These are phyloP conservation scores for Elsinoe necatrix DNA, from an alignment of 2,329 filamentous ascomycete genomes.

Conservation along the genomic window DNA sequence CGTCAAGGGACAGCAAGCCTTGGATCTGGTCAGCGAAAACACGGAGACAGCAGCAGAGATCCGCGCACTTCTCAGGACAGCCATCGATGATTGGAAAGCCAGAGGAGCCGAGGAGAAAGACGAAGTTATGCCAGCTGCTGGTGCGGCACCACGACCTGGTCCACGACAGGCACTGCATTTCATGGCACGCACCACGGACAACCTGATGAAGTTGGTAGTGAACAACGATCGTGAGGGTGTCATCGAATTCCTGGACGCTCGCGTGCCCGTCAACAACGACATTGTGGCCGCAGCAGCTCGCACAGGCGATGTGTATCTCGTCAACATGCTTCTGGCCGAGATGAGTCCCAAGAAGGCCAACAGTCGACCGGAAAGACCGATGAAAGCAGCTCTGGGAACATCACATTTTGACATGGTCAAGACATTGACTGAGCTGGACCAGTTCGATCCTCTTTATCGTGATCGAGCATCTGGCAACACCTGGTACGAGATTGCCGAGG, in stretches of 20 bases:
- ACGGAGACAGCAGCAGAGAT: slow-evolving; percentile 70
- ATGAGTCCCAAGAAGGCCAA: slow-evolving; percentile 51
- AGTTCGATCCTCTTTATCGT: slow-evolving; percentile 72
- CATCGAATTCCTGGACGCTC: slow-evolving; percentile 39
- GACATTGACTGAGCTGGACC: slow-evolving; percentile 31
- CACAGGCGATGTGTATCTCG: slow-evolving; percentile 80
- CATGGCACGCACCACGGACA: slow-evolving; percentile 43
- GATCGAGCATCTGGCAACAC: slow-evolving; percentile 61
- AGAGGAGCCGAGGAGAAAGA: slow-evolving; percentile 39
- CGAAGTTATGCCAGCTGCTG: slow-evolving; percentile 33
- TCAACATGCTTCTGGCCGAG: slow-evolving; percentile 58
- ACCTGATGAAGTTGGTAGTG: slow-evolving; percentile 40
- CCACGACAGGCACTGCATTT: slow-evolving; percentile 38
- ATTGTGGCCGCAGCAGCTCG: slow-evolving; percentile 85
- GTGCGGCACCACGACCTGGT: slow-evolving; percentile 32
- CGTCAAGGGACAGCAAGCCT: slow-evolving; percentile 65
- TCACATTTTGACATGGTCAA: slow-evolving; percentile 77
- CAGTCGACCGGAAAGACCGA: slow-evolving; percentile 75
- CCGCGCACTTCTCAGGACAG: slow-evolving; percentile 39
- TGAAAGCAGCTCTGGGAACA: slow-evolving; percentile 87
- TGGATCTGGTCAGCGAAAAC: slow-evolving; percentile 71
- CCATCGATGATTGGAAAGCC: slow-evolving; percentile 39
- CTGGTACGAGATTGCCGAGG: slow-evolving; percentile 79
- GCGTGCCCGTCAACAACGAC: slow-evolving; percentile 56
- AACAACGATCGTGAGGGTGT: slow-evolving; percentile 43